phyloP scores from a whole-genome alignment of 75 land plant species.

The Pinus tabuliformis region DNA sequence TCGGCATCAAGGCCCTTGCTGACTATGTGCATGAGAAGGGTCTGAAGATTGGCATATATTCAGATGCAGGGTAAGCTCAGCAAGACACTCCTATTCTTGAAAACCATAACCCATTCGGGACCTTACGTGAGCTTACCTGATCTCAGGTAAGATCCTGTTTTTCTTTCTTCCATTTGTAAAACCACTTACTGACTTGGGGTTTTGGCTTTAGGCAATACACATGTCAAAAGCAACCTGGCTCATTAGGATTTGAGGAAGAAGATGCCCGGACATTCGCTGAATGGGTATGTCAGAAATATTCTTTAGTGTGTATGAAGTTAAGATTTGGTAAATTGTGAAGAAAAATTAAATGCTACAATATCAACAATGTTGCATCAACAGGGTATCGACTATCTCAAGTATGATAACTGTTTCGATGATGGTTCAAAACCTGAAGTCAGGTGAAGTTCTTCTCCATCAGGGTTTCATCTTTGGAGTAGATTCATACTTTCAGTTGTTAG shows the following conservation, averaged over 20 bases:
- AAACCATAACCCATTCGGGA: too few relatives aligned
- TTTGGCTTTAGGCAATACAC: conserved; percentile 3
- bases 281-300: conserved; percentile 31
- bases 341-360: neutral
- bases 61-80: too few relatives aligned
- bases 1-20: too few relatives aligned
- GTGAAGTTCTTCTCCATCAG: conserved; percentile 8
- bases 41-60: too few relatives aligned
- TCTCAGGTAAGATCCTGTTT: too few relatives aligned
- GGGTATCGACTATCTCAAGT: conserved; percentile 52
- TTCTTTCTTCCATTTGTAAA: neutral
- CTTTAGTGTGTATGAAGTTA: neutral
- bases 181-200: neutral
- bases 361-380: conserved; percentile 12
- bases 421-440: conserved; percentile 24
- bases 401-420: conserved; percentile 39
- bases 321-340: neutral
- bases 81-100: too few relatives aligned
- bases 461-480: neutral
- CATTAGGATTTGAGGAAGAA: conserved; percentile 45
- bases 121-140: conserved; percentile 1
- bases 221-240: conserved; percentile 47
- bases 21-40: too few relatives aligned
- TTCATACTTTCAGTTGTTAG: neutral
- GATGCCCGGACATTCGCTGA: conserved; percentile 59